Evolutionary conservation across 495 filamentous ascomycete genomes (phyloP), one percentile per base, ranked within the genome.

Genomic region (Melanomma pulvis-pyrius): DNA sequence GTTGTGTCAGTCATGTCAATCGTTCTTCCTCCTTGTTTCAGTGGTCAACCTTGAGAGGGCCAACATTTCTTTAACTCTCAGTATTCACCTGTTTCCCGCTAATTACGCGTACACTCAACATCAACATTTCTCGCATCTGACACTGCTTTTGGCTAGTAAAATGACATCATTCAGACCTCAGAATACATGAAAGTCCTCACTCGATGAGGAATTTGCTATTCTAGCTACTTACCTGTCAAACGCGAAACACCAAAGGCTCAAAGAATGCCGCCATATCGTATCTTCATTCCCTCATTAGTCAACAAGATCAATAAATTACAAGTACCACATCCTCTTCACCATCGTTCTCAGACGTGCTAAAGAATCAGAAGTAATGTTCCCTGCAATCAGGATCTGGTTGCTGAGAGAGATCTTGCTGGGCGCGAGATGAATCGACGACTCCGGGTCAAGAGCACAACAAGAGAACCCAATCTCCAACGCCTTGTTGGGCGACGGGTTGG

Each of bases 311-410:
- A 34, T 34, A 4, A n/a, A 4, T 12, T 34, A 12, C 30, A 34
- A 4, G 4, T 34, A 34, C 30, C 30, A 34, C 30, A 34, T 34
- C 30, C 12, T 34, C 30, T 34, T 30, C 15, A 61, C 47, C 57
- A 61, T 47, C 25, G 22, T 15, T 30, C 28, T 12, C 17, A 67
- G 26, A 25, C 50, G 29, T 21, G 5, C 15, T n/a, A 59, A n/a
- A 9, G 63, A 66, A 44, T 60, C 56, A 11, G 22, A 25, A 6
- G 55, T 56, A 21, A 67, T 67, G 12, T 48, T 54, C 0, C 63
- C 63, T n/a, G 63, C 63, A 32, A 46, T 41, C 63, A 67, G 3
- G 48, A 61, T 56, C 24, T 60, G 55, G 15, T 48, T 50, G 6
- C 39, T 56, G 12, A 67, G 19, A 21, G 34, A 21, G 17, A 59